Evolutionary conservation across 2,329 filamentous ascomycete species (phyloP).

Genomic region (Cordyceps cateniannulata): DNA sequence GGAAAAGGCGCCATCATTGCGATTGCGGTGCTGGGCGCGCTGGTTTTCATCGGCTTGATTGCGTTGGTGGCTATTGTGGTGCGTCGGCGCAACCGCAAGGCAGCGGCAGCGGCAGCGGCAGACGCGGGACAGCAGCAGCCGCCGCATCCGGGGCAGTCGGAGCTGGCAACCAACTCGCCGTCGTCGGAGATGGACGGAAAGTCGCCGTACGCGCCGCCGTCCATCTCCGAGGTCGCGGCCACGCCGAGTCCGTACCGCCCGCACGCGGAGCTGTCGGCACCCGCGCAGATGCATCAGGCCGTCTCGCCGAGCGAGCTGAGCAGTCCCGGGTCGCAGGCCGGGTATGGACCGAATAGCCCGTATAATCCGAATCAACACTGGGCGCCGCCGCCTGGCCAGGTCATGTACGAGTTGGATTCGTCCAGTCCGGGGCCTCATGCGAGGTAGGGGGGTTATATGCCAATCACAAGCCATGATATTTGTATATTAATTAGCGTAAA

Average conservation of each 20-base stretch:
- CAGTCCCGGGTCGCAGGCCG: neutral
- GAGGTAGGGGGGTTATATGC: neutral
- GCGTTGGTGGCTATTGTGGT: neutral
- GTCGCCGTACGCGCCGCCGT: neutral
- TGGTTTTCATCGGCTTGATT: neutral
- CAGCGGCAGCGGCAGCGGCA: neutral
- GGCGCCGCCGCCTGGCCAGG: neutral
- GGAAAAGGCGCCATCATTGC: constrained; percentile 6
- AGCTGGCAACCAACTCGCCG: constrained; percentile 4
- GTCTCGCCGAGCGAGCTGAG: constrained; percentile 4
- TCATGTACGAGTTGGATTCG: constrained; percentile 9
- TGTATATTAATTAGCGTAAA: neutral
- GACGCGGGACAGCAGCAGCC: neutral
- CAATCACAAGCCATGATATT: neutral
- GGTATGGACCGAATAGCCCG: neutral
- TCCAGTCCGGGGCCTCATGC: neutral
- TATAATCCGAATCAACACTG: neutral
- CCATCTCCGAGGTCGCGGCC: neutral
- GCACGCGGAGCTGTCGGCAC: neutral
- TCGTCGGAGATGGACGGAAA: constrained; percentile 7
- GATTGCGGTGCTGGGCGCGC: constrained; percentile 1
- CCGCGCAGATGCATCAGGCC: neutral
- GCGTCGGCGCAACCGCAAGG: constrained; percentile 8
- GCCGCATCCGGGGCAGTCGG: neutral
- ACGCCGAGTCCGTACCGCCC: neutral